Evolutionary conservation across 768 basidiomycete species (phyloP).

Genomic region (Chalciporus piperatus): DNA sequence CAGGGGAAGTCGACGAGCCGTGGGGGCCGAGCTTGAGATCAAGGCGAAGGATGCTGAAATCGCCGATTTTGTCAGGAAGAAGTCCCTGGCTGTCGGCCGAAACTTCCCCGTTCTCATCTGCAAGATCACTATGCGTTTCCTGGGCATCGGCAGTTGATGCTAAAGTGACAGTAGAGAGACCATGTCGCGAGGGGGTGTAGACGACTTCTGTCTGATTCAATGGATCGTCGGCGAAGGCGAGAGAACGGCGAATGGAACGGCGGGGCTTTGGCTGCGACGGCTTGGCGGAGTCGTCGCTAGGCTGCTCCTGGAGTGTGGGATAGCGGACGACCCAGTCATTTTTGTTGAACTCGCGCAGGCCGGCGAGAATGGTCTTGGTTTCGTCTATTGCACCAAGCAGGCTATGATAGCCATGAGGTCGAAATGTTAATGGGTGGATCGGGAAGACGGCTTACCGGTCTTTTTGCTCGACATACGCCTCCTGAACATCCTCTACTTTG

Average conservation of each 20-base stretch:
- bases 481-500: constrained; percentile 71
- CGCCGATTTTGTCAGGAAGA: constrained; percentile 44
- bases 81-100: constrained; percentile 34
- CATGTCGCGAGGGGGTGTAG: constrained; percentile 46
- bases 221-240: constrained; percentile 87
- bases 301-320: constrained; percentile 63
- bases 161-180: constrained; percentile 57
- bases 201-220: constrained; percentile 63
- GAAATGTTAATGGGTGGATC: background rate
- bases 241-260: constrained; percentile 58
- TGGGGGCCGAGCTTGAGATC: constrained; percentile 89
- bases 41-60: constrained; percentile 86
- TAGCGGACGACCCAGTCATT: constrained; percentile 87
- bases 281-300: constrained; percentile 25
- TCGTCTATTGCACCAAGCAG: constrained; percentile 75
- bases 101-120: constrained; percentile 21
- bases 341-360: constrained; percentile 79
- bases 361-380: constrained; percentile 63
- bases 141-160: constrained; percentile 48
- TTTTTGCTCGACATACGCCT: constrained; percentile 71
- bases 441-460: constrained; percentile 53
- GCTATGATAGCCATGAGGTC: constrained; percentile 6
- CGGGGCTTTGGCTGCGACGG: constrained; percentile 29
- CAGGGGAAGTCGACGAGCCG: constrained; percentile 57
- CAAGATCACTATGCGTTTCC: constrained; percentile 24